Evolutionary conservation across 495 filamentous ascomycete genomes (phyloP).

Genomic region (Platismatia glauca): DNA sequence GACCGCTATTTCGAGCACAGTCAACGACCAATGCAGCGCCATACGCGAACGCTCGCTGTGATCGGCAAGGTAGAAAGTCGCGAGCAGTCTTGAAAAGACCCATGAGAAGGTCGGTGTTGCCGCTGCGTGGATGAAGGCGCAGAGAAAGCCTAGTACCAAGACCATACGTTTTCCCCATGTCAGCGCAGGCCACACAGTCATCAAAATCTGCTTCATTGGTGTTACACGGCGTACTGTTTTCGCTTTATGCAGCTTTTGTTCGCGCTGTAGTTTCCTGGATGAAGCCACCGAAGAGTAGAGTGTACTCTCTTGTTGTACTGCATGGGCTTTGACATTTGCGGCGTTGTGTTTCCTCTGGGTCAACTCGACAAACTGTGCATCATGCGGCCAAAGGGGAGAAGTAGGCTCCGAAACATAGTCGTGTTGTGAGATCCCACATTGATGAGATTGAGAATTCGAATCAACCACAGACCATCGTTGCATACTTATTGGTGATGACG

Average conservation of each 20-base stretch:
- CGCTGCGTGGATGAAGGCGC: constrained; percentile 55
- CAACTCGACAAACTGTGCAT: neutral
- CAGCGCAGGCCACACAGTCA: constrained; percentile 64
- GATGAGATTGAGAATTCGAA: neutral
- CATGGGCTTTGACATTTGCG: neutral
- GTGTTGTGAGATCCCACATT: neutral
- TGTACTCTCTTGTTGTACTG: neutral
- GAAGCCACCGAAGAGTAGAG: neutral
- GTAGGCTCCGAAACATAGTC: neutral
- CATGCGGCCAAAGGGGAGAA: neutral
- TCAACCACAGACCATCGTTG: neutral
- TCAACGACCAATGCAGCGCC: constrained; percentile 57
- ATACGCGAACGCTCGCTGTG: constrained; percentile 33
- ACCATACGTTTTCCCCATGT: constrained; percentile 39
- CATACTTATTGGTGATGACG: neutral
- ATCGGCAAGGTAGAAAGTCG: constrained; percentile 51
- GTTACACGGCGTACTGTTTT: constrained; percentile 1
- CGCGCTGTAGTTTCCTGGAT: neutral
- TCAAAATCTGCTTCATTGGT: constrained; percentile 53
- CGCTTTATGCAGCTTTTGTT: neutral
- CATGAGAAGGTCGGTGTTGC: constrained; percentile 71
- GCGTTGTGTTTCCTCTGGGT: neutral
- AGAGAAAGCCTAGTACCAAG: constrained; percentile 51
- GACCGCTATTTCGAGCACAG: constrained; percentile 58
- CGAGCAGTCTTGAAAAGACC: constrained; percentile 64